These are phyloP conservation scores for Limtongia smithiae DNA, from an alignment of 805 yeast genomes.

Conservation along the genomic window DNA sequence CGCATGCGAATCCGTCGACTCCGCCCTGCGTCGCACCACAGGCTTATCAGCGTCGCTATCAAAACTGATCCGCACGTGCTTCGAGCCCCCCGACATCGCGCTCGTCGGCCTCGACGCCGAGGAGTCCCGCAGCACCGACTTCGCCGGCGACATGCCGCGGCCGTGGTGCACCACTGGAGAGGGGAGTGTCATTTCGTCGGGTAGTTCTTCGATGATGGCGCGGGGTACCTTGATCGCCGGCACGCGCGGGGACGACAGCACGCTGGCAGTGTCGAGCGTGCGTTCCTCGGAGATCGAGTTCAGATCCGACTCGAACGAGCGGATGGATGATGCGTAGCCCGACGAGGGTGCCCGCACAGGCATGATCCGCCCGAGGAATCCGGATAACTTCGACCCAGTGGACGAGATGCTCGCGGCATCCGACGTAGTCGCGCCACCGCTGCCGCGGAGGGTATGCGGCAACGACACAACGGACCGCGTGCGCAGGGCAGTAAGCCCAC, in stretches of 20 bases:
- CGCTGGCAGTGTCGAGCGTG: conserved; percentile 9
- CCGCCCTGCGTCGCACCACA: background rate
- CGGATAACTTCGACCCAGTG: background rate
- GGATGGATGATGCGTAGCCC: conserved; percentile 21
- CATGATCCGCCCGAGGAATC: conserved; percentile 9
- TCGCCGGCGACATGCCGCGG: conserved; percentile 15
- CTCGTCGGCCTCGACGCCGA: conserved; percentile 19
- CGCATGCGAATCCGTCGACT: background rate
- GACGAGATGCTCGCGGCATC: conserved; percentile 9
- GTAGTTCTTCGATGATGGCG: conserved; percentile 17
- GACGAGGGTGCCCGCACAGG: conserved; percentile 1
- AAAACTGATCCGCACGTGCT: conserved; percentile 15
- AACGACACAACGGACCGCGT: background rate
- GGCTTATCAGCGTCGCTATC: conserved; percentile 2
- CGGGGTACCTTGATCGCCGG: conserved; percentile 5
- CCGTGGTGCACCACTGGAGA: conserved; percentile 3
- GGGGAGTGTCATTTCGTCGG: background rate
- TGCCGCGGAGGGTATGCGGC: background rate
- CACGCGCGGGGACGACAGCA: conserved; percentile 3
- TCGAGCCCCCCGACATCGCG: conserved; percentile 14
- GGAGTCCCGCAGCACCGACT: conserved; percentile 18
- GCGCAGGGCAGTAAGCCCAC: background rate
- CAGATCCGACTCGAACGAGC: conserved; percentile 23
- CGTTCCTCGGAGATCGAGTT: conserved; percentile 23
- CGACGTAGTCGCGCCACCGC: too few species aligned